Percentiles rank a stretch among this genome's conserved stretches.
Conservation (phyloP, 805 yeast genomes). For the Barnettozyma populi region DNA sequence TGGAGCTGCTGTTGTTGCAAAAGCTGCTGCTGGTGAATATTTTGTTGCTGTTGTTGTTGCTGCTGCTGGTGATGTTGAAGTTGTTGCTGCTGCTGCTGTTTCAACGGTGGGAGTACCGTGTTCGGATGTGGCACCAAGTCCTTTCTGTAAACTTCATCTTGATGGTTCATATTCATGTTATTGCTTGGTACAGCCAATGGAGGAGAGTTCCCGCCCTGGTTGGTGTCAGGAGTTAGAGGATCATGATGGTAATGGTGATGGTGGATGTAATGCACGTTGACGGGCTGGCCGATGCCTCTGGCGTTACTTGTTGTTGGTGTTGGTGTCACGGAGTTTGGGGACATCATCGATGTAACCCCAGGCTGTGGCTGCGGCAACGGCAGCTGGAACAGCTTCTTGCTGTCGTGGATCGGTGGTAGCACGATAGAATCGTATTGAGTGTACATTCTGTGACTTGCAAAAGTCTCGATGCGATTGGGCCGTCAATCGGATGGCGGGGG, state of each 20-base stretch:
- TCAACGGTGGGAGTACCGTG: constrained; percentile 9
- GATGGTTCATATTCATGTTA: background rate
- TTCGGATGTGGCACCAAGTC: constrained; percentile 5
- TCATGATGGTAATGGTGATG: constrained; percentile 9
- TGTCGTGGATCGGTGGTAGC: constrained; percentile 10
- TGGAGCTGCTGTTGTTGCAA: constrained; percentile 5
- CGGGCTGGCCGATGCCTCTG: constrained; percentile 8
- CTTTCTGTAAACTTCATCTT: background rate
- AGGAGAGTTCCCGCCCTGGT: background rate
- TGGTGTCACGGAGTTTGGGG: constrained; percentile 3
- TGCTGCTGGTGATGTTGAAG: constrained; percentile 5
- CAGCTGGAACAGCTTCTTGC: constrained; percentile 7
- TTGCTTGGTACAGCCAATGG: background rate
- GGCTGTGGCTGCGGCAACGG: constrained; percentile 8
- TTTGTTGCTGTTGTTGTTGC: constrained; percentile 1
- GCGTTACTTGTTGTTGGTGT: constrained; percentile 8
- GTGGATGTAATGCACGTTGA: constrained; percentile 9
- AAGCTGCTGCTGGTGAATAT: constrained; percentile 4
- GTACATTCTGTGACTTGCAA: constrained; percentile 2
- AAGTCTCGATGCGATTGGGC: background rate
- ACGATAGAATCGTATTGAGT: constrained; percentile 10
- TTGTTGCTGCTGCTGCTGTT: constrained; percentile 4
- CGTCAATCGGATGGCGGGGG: background rate
- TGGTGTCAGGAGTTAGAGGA: constrained; percentile 2
- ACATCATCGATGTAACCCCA: background rate